Evolutionary conservation across 176 grass and related monocot species (phyloP).

Genomic region (Aegilops umbellulata): DNA sequence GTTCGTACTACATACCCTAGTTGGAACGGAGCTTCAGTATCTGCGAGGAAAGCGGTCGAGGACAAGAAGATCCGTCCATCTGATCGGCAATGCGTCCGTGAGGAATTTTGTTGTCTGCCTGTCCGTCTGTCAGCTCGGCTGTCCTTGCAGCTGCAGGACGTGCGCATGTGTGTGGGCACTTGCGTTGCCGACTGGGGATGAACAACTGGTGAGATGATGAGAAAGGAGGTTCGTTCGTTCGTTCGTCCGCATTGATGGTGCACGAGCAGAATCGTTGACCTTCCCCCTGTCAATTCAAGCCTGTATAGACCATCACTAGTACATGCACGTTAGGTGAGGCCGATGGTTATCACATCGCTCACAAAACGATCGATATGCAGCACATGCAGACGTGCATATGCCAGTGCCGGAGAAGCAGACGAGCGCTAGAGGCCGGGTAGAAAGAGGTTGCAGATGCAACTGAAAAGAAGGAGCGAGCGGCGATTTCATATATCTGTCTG

Average conservation of each 20-base stretch:
- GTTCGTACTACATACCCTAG: background rate
- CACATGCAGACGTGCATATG: background rate
- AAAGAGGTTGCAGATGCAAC: background rate
- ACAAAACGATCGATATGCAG: background rate
- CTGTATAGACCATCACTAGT: background rate
- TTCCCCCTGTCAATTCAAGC: background rate
- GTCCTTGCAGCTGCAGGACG: no score
- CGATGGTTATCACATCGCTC: slow-evolving; percentile 28
- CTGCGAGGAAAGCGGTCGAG: background rate
- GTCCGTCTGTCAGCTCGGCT: slow-evolving; percentile 1
- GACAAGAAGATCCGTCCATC: background rate
- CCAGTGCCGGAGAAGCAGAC: background rate
- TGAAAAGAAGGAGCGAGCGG: background rate
- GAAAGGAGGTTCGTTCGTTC: background rate
- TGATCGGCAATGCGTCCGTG: background rate
- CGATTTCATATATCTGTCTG: background rate
- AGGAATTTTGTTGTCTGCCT: background rate
- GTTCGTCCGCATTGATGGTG: background rate
- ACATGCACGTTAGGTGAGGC: slow-evolving; percentile 21
- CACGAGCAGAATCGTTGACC: slow-evolving; percentile 48
- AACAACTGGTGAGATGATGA: background rate
- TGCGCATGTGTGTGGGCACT: background rate
- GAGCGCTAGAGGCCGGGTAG: background rate
- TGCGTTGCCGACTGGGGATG: background rate
- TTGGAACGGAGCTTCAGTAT: background rate